Percentiles rank a stretch among this genome's conserved stretches.
Evolutionary conservation across 2,329 filamentous ascomycete genomes (phyloP).

Genomic region (Epichloe bromicola): DNA sequence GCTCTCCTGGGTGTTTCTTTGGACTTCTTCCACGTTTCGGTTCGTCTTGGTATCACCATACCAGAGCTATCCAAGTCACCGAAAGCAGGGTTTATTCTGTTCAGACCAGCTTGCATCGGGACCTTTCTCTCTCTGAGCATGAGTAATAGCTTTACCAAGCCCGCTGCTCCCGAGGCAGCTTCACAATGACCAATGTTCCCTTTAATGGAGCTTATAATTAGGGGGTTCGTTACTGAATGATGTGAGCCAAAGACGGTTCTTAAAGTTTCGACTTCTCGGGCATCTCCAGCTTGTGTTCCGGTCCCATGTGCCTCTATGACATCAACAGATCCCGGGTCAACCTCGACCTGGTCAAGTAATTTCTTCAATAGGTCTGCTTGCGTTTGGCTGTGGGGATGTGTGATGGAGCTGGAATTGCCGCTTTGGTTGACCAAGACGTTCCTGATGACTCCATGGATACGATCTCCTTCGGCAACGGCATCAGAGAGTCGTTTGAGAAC

Average conservation of each 20-base stretch:
- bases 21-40: neutral
- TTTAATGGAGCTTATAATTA: constrained; percentile 33
- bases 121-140: constrained; percentile 40
- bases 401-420: constrained; percentile 57
- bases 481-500: constrained; percentile 38
- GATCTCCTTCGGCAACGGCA: constrained; percentile 45
- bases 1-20: constrained; percentile 28
- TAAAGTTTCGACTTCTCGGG: constrained; percentile 62
- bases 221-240: neutral
- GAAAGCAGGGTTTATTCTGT: constrained; percentile 45
- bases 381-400: constrained; percentile 50
- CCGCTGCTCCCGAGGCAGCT: constrained; percentile 34
- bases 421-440: constrained; percentile 59
- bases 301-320: constrained; percentile 87
- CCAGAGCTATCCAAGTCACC: constrained; percentile 39
- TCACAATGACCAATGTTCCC: constrained; percentile 51
- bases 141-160: constrained; percentile 50
- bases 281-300: constrained; percentile 73
- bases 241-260: constrained; percentile 36
- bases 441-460: constrained; percentile 48
- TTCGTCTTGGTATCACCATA: constrained; percentile 38
- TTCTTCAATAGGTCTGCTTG: constrained; percentile 49
- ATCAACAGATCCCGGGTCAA: constrained; percentile 62
- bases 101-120: constrained; percentile 53
- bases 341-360: constrained; percentile 53